These are phyloP conservation scores for Kwoniella europaea DNA, from an alignment of 768 basidiomycete genomes.

Conservation along the genomic window DNA sequence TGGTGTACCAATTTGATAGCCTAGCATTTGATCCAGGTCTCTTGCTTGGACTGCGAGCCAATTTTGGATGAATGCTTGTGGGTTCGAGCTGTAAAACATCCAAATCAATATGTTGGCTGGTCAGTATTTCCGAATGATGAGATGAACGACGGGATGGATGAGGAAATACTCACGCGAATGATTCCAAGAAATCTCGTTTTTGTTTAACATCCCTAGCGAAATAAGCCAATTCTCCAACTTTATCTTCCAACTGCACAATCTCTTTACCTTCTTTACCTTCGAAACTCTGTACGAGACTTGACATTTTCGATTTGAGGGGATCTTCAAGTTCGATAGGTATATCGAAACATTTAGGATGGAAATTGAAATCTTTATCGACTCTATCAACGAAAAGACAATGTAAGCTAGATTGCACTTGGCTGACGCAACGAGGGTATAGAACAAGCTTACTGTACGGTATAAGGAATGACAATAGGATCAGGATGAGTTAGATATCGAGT, in stretches of 20 bases:
- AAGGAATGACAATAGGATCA: constrained; percentile 80
- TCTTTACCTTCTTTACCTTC: constrained; percentile 73
- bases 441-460: constrained; percentile 58
- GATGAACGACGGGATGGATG: too few species aligned
- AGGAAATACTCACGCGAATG: constrained; percentile 65
- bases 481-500: constrained; percentile 78
- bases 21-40: constrained; percentile 86
- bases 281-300: constrained; percentile 68
- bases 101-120: too few species aligned
- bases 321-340: constrained; percentile 89
- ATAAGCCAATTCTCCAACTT: constrained; percentile 84
- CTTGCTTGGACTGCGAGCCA: constrained; percentile 92
- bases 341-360: constrained; percentile 76
- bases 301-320: constrained; percentile 72
- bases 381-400: constrained; percentile 22
- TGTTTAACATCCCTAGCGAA: constrained; percentile 84
- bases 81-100: constrained; percentile 60
- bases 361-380: constrained; percentile 64
- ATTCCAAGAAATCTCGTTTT: constrained; percentile 81
- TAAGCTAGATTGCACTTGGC: background rate
- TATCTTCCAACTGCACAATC: constrained; percentile 79
- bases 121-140: too few species aligned
- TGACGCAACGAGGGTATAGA: background rate
- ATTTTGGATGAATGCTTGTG: constrained; percentile 76
- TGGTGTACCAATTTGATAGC: constrained; percentile 71